Base-by-base conservation (phyloP, 345 rosid species). In the Erucastrum elatum region DNA sequence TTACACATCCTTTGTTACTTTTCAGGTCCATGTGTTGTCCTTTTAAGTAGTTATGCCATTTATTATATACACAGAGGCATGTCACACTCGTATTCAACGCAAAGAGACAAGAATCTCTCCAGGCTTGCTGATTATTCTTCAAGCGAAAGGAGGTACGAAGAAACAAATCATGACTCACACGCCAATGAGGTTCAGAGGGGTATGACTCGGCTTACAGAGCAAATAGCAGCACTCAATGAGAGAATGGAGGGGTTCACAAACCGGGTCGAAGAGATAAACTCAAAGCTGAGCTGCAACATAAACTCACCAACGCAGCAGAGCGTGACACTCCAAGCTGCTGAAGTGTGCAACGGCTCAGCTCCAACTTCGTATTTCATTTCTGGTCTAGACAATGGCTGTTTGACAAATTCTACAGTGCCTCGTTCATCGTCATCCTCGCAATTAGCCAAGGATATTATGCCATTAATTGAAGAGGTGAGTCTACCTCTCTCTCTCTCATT, bases 1-100 rank as follows among this genome's bases (percentile, higher is more conserved):
- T 2, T 29, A 80, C 71, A 82, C 77, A 65, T 72, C 67, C 71
- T 63, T 70, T 21, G 21, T 21, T 21, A 21, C 21, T 21, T 21
- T 21, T 21, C 21, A 21, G 21, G 21, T 21, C 21, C 21, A 21
- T 21, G 21, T 21, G 21, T 21, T 21, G 21, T 21, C 31, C 31
- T 29, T 29, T 68, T 0, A 46, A 53, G 53, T 66, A 64, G 78
- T 33, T 70, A 58, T 75, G 72, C 76, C 80, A 70, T 58, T 71
- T 74, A 33, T 68, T 60, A 75, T 29, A 29, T 77, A 73, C 89
- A 90, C 90, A 90, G 94, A 53, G 94, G 94, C 67, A 72, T 91
- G 88, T 93, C 99, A 73, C 99, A 89, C 60, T 93, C 98, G 4
- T 96, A 87, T 88, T 87, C 99, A 77, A 88, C 86, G 62, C 96